Evolutionary conservation across 129 eudicot species (phyloP), one percentile per base, ranked within the genome.

Genomic region (Logfia minima): DNA sequence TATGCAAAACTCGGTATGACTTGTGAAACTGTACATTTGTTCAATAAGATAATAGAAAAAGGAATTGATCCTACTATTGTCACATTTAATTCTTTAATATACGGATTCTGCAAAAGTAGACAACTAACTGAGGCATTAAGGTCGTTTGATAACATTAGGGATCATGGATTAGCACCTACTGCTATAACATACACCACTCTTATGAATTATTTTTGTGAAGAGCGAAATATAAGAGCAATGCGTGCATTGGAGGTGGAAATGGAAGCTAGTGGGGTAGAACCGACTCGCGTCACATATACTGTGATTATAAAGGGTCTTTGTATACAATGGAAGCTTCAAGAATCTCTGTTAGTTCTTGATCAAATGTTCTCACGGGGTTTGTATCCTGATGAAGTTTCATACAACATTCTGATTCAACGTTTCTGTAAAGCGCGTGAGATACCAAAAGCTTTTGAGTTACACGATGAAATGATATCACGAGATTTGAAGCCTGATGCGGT

Each of bases 151-250:
- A 65, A 55, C 45, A 83, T 89, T 43, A 84, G 76, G 80, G 79
- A 70, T 62, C 84, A 82, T 82, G 92, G 94, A 32, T 75, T 93
- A 63, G 74, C 24, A 39, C 96, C 96, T 65, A 88, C 63, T 67
- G 89, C 76, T 26, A 77, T 87, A 78, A 89, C 98, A 14, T 93
- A 91, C 80, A 93, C 97, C 29, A 91, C 93, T 24, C 83, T 93
- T 59, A 87, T 93, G 93, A 88, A 88, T 85, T 96, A 84, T 21
- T 87, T 66, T 51, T 82, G 92, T 71, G 92, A 91, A 75, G 84
- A 77, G 43, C 89, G 92, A 80, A 80, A 89, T 48, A 55, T 64
- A 16, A 23, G 58, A 75, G 84, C 83, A 28, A 73, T 90, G 85
- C 65, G 83, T 63, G 83, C 77, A 29, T 59, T 91, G 80, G 66